Base-by-base conservation (phyloP, 2,329 filamentous ascomycete genomes). In the Phialophora tarda region DNA sequence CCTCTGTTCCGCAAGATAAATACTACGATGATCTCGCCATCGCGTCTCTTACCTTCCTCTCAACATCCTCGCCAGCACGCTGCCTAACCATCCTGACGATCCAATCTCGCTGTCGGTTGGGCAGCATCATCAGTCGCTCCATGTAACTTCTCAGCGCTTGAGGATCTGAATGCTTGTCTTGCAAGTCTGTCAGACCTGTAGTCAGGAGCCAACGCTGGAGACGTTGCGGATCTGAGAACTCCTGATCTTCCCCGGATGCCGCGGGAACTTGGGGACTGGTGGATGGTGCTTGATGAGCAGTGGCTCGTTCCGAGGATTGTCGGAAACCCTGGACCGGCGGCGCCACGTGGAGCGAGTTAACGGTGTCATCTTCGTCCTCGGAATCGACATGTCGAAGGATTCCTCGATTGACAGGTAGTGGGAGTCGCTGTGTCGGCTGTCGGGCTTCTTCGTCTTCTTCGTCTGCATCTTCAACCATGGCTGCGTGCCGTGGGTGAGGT, bases 201-300 rank as follows among this genome's bases (percentile, higher is more conserved):
- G 69, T 69, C 21, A 74, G 68, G 6, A 74, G 71, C 69, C 71
- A 74, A 21, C 72, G 69, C 38, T 74, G 72, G 2, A 72, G 57
- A 17, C 72, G 69, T 58, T 74, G 72, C 14, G 71, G 71, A 58
- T 72, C 71, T 11, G 53, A 28, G 30, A 71, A 63, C 51, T 66
- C 63, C 51, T 44, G 41, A 10, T 69, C 66, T 30, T 53, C 32
- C 30, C 12, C 30, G n/a, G 65, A 17, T 12, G 65, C 17, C 23
- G 63, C 4, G 17, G 57, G 21, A 23, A 54, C 53, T 17, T 24
- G n/a, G 12, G 14, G 4, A 26, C 7, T 10, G 26, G 53, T 32
- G 26, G 26, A 34, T 17, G 32, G 23, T 51, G 53, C 32, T 28
- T 12, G 28, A 10, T 38, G 60, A 34, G 38, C n/a, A 23, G 14